These are phyloP conservation scores for Ceratobasidium sp. DNA, from an alignment of 1,284 basidiomycete genomes.

Conservation along the genomic window DNA sequence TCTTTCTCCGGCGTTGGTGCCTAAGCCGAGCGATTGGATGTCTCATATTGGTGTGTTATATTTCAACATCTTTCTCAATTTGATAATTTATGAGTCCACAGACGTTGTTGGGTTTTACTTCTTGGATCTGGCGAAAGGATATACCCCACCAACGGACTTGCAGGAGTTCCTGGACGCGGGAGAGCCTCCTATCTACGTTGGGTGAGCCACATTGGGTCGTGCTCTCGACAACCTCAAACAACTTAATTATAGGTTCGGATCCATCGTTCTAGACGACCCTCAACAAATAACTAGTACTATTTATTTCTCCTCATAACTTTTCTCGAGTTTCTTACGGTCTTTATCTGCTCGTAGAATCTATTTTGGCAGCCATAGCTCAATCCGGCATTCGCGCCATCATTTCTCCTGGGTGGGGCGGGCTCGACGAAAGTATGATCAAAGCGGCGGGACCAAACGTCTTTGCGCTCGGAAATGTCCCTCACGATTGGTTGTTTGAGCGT, in stretches of 20 bases:
- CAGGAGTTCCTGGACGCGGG: slow-evolving; percentile 63
- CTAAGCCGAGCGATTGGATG: slow-evolving; percentile 71
- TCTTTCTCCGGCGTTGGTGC: slow-evolving; percentile 70
- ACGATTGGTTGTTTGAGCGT: slow-evolving; percentile 76
- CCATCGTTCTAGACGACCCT: slow-evolving; percentile 70
- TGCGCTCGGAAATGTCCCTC: slow-evolving; percentile 71
- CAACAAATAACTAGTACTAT: slow-evolving; percentile 62
- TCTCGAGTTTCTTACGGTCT: neutral
- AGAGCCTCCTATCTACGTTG: slow-evolving; percentile 68
- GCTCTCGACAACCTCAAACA: neutral
- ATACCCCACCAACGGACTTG: slow-evolving; percentile 62
- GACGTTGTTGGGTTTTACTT: slow-evolving; percentile 75
- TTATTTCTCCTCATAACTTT: neutral
- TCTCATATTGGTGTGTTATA: slow-evolving; percentile 63
- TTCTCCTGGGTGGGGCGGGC: slow-evolving; percentile 71
- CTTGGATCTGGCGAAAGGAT: slow-evolving; percentile 63
- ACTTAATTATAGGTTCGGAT: slow-evolving; percentile 63
- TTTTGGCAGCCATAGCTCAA: slow-evolving; percentile 66
- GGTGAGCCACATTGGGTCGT: slow-evolving; percentile 54
- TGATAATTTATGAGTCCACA: slow-evolving; percentile 49
- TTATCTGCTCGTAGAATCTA: slow-evolving; percentile 53
- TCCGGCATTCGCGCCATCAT: slow-evolving; percentile 68
- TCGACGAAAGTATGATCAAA: slow-evolving; percentile 62
- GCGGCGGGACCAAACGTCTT: slow-evolving; percentile 62
- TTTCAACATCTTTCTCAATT: neutral